A percentile compares a stretch with the other conserved stretches of the same genome.
Conservation (phyloP, 73 alveolate species). For the Diophrys sp. region DNA sequence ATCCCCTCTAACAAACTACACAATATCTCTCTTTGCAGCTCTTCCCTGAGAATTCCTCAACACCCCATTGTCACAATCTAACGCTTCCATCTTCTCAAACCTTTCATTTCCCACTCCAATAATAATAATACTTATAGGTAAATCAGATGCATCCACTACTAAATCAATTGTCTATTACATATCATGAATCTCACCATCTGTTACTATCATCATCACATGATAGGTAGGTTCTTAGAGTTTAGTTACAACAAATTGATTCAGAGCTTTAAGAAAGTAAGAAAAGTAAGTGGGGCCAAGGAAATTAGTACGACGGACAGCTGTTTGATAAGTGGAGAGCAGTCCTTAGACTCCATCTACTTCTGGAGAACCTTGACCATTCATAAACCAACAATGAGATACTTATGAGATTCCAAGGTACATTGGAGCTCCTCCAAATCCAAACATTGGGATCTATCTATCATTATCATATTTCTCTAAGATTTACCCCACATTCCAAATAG, state of each 20-base stretch:
- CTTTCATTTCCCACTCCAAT: constrained; percentile 87
- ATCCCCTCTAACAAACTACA: constrained; percentile 13
- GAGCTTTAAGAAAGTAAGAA: constrained; percentile 39
- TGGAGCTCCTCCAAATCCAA: constrained; percentile 55
- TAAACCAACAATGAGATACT: constrained; percentile 70
- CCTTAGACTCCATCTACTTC: constrained; percentile 62
- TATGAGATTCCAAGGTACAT: background rate
- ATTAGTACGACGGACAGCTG: constrained; percentile 36
- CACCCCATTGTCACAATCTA: constrained; percentile 63
- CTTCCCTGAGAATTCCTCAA: constrained; percentile 43
- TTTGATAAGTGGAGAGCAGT: constrained; percentile 47
- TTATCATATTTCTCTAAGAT: constrained; percentile 72
- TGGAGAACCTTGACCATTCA: constrained; percentile 60
- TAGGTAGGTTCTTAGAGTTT: constrained; percentile 34
- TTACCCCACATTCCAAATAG: constrained; percentile 75
- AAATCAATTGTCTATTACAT: constrained; percentile 75
- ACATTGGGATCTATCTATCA: constrained; percentile 67
- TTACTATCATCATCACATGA: constrained; percentile 63
- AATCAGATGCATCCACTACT: constrained; percentile 66
- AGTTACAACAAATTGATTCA: constrained; percentile 29
- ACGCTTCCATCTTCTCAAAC: constrained; percentile 63
- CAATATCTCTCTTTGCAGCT: background rate
- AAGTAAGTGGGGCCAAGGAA: constrained; percentile 76
- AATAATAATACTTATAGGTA: constrained; percentile 83
- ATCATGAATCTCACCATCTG: constrained; percentile 91